A percentile compares a stretch with the other conserved stretches of the same genome.
These are phyloP conservation scores for Tetragonia tetragonoides DNA, from an alignment of 148 eudicot species.

Conservation along the genomic window DNA sequence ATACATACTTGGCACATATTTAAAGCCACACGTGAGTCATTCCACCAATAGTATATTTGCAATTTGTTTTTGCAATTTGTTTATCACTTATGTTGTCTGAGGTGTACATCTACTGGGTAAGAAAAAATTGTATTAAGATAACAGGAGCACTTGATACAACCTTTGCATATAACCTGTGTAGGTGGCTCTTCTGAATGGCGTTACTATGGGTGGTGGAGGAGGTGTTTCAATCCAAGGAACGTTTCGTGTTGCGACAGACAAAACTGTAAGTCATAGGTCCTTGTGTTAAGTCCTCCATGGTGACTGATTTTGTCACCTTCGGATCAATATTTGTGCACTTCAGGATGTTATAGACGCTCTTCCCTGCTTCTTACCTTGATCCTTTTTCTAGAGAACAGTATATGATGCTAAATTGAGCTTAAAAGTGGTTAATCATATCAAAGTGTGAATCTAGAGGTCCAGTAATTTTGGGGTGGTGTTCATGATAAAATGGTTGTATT, in stretches of 20 bases:
- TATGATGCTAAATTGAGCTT: neutral
- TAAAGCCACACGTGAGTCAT: slow-evolving; percentile 92
- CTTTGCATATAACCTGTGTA: slow-evolving; percentile 20
- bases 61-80: slow-evolving; percentile 6
- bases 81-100: slow-evolving; percentile 2
- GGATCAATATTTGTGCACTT: neutral
- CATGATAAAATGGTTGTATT: neutral
- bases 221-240: slow-evolving; percentile 86
- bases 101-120: neutral
- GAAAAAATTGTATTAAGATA: too few relatives aligned
- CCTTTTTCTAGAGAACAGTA: slow-evolving; percentile 2
- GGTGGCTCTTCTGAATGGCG: slow-evolving; percentile 83
- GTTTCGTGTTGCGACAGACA: slow-evolving; percentile 83
- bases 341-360: neutral
- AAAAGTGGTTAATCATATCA: neutral
- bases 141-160: too few relatives aligned
- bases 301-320: slow-evolving; percentile 5
- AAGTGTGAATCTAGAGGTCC: neutral
- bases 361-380: neutral
- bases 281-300: neutral
- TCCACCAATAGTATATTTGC: neutral
- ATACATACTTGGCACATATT: slow-evolving; percentile 76
- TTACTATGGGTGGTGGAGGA: slow-evolving; percentile 93
- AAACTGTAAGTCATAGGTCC: slow-evolving; percentile 52
- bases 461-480: neutral